Evolutionary conservation across 345 rosid genomes (phyloP), one percentile per base, ranked within the genome.

Genomic region (Jatropha curcas): DNA sequence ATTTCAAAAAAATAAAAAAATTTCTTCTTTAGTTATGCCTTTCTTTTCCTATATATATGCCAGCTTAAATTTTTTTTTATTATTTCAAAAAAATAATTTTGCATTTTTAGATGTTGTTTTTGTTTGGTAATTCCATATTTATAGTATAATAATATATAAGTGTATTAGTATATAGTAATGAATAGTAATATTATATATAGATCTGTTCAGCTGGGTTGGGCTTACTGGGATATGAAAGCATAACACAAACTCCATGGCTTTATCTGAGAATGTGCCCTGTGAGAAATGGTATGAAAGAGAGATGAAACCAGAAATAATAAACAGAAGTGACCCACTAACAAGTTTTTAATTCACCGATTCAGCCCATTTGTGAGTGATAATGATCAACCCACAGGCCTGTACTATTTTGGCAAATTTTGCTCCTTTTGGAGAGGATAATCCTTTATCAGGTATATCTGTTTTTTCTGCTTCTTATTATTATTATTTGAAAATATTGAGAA

Each of bases 341-440:
- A 78, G 10, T 51, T 88, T 12, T 39, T n/a, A n/a, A 80, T 35
- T 85, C 79, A 53, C 90, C 86, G n/a, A n/a, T 71, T 77, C 87
- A n/a, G 91, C 95, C 0, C 89, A 88, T 94, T 94, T 67, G 72
- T 83, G 22, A 85, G 82, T 64, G 77, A 83, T 17, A 76, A 84
- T 16, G 88, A 84, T 72, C 88, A 86, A 56, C 65, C n/a, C 77
- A 5, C 88, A 86, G 60, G 82, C 87, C 60, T 94, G 98, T 75
- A 90, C 90, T n/a, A n/a, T n/a, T 65, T 89, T 86, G 19, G 97
- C 89, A 0, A 82, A 85, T 71, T 87, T 90, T 73, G 80, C 72
- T 50, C 86, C 91, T 64, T 84, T 84, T 5, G 81, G 73, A 16
- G 98, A 94, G 73, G 78, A 66, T 11, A 60, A 73, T 35, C 93